Percentiles rank a stretch among this genome's conserved stretches.
Conservation (phyloP, 2,329 filamentous ascomycete genomes). For the Nothopassalora personata region DNA sequence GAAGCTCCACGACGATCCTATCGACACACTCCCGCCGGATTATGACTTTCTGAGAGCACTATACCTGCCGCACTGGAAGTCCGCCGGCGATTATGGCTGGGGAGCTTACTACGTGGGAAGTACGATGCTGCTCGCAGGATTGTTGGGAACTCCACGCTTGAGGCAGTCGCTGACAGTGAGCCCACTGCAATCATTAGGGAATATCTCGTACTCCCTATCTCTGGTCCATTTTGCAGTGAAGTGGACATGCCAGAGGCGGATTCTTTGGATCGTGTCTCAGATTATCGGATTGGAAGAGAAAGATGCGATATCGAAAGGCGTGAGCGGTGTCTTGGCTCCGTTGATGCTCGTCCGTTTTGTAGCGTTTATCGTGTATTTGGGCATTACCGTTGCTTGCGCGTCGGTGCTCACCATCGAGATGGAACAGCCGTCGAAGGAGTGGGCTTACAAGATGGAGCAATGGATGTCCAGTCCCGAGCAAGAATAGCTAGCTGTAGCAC, state of each 20-base stretch:
- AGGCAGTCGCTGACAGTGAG: not conserved
- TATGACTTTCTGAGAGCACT: not conserved
- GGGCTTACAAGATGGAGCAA: not conserved
- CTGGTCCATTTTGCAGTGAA: conserved; percentile 2
- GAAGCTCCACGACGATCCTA: not conserved
- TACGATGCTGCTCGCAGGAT: not conserved
- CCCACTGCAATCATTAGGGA: not conserved
- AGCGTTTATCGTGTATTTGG: not conserved
- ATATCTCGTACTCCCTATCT: conserved; percentile 2
- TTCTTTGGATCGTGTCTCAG: not conserved
- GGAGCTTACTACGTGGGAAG: not conserved
- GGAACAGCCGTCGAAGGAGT: not conserved
- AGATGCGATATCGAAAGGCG: not conserved
- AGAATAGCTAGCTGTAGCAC: too few relatives aligned
- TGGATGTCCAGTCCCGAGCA: not conserved
- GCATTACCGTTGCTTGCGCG: not conserved
- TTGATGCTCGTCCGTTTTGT: not conserved
- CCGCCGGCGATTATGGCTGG: not conserved
- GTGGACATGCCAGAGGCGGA: not conserved
- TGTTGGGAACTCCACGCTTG: not conserved
- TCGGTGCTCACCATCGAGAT: not conserved
- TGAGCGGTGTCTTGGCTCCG: too few relatives aligned
- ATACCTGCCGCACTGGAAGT: not conserved
- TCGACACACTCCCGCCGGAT: not conserved
- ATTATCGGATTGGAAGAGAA: not conserved